These are phyloP conservation scores for Xylariaceae sp. DNA, from an alignment of 2,329 filamentous ascomycete genomes.

Conservation along the genomic window DNA sequence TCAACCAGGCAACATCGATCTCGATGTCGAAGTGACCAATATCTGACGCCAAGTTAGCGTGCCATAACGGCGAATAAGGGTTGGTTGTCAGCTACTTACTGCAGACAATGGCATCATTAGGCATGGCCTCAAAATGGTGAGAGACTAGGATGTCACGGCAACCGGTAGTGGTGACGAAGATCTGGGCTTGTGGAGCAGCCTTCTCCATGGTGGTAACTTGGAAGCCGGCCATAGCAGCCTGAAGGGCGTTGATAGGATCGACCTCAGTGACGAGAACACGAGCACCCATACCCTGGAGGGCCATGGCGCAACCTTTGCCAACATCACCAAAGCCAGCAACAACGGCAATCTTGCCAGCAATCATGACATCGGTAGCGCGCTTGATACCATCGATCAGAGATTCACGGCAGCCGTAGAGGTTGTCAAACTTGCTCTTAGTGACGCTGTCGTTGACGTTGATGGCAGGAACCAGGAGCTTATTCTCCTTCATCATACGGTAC, in stretches of 20 bases:
- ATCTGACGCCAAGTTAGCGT: constrained; percentile 56
- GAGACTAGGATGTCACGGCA: constrained; percentile 97
- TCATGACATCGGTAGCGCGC: constrained; percentile 99
- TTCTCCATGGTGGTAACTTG: constrained; percentile 99
- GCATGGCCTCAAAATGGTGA: constrained; percentile 93
- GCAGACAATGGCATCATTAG: constrained; percentile 98
- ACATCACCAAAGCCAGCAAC: constrained; percentile 99
- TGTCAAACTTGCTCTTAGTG: constrained; percentile 99
- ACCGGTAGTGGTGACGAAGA: constrained; percentile 98
- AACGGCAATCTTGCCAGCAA: constrained; percentile 97
- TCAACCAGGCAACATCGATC: constrained; percentile 99
- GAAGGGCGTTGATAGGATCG: constrained; percentile 99
- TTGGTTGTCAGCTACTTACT: constrained; percentile 59
- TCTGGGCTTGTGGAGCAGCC: constrained; percentile 85
- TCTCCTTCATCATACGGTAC: constrained; percentile 95
- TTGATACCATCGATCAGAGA: constrained; percentile 99
- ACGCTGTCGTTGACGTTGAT: constrained; percentile 99
- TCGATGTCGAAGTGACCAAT: constrained; percentile 99
- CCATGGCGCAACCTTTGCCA: constrained; percentile 97
- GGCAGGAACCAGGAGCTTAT: constrained; percentile 86
- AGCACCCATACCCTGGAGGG: constrained; percentile 95
- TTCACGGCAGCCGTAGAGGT: constrained; percentile 99
- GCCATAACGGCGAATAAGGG: constrained; percentile 7
- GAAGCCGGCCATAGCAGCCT: constrained; percentile 96
- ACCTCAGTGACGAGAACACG: constrained; percentile 96